Percentiles rank a stretch among this genome's conserved stretches.
phyloP scores from a whole-genome alignment of 495 filamentous ascomycete species.

The Chaetomium fimeti region DNA sequence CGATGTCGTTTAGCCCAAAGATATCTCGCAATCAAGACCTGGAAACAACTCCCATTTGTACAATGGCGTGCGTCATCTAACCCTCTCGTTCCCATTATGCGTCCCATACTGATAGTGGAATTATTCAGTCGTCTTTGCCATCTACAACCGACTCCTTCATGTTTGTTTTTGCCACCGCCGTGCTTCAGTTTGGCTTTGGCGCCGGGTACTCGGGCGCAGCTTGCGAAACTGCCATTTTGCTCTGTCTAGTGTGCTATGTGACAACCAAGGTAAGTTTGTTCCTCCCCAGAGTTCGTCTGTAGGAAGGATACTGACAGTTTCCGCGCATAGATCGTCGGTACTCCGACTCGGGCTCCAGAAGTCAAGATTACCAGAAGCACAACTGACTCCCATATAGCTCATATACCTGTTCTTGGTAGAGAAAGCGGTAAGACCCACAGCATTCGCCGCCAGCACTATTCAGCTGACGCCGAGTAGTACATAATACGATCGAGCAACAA shows the following conservation, averaged over 20 bases:
- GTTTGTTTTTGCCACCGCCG: slow-evolving; percentile 51
- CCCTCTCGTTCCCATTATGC: background rate
- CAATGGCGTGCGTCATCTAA: slow-evolving; percentile 44
- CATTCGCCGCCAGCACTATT: background rate
- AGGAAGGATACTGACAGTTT: slow-evolving; percentile 11
- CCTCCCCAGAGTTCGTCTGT: background rate
- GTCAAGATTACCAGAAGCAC: slow-evolving; percentile 8
- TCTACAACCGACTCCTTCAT: slow-evolving; percentile 51
- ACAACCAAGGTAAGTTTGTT: slow-evolving; percentile 48
- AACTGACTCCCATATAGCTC: slow-evolving; percentile 32
- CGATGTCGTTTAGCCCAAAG: slow-evolving; percentile 35
- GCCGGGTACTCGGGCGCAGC: slow-evolving; percentile 42
- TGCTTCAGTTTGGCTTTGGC: slow-evolving; percentile 52
- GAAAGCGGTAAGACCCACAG: slow-evolving; percentile 45
- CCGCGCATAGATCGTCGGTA: slow-evolving; percentile 42
- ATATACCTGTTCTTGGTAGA: slow-evolving; percentile 56
- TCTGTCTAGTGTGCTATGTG: slow-evolving; percentile 53
- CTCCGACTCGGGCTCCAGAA: background rate
- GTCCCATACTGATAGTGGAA: background rate
- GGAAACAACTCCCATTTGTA: slow-evolving; percentile 47
- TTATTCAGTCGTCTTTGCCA: slow-evolving; percentile 48
- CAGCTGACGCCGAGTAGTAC: slow-evolving; percentile 37
- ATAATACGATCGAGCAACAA: slow-evolving; percentile 46
- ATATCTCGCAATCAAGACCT: slow-evolving; percentile 40
- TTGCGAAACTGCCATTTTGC: slow-evolving; percentile 51